These are phyloP conservation scores for Aspergillus ibericus DNA, from an alignment of 2,329 filamentous ascomycete species.

Conservation along the genomic window DNA sequence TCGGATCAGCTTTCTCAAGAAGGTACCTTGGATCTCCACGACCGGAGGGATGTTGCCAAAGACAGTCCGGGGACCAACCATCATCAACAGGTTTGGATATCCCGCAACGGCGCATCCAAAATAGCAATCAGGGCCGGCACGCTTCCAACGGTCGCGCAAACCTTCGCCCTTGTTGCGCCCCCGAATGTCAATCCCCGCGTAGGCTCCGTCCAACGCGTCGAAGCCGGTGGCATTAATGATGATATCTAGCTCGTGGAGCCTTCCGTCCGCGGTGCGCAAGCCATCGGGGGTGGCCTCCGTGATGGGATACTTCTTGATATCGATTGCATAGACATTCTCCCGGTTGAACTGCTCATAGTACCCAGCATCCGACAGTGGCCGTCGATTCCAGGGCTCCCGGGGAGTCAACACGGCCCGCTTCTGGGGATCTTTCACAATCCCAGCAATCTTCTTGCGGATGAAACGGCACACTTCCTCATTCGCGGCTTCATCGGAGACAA, in stretches of 20 bases:
- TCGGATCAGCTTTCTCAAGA: background rate
- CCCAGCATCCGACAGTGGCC: conserved; percentile 19
- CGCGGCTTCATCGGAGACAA: conserved; percentile 35
- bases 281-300: conserved; percentile 35
- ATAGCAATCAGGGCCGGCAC: conserved; percentile 24
- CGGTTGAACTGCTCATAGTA: conserved; percentile 36
- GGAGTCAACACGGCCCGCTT: conserved; percentile 29
- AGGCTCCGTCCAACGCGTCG: conserved; percentile 40
- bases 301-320: conserved; percentile 30
- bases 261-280: conserved; percentile 39
- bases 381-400: conserved; percentile 16
- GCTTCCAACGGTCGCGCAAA: conserved; percentile 16
- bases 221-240: conserved; percentile 29
- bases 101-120: conserved; percentile 23
- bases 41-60: conserved; percentile 35
- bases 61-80: conserved; percentile 39
- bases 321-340: conserved; percentile 47
- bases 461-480: conserved; percentile 43
- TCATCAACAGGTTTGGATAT: conserved; percentile 50
- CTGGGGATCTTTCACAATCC: conserved; percentile 32
- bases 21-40: conserved; percentile 21
- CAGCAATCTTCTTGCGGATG: conserved; percentile 34
- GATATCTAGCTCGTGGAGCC: conserved; percentile 27
- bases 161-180: conserved; percentile 14
- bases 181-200: conserved; percentile 37